These are phyloP conservation scores for Persicaria maculosa DNA, from an alignment of 148 eudicot genomes.

Conservation along the genomic window DNA sequence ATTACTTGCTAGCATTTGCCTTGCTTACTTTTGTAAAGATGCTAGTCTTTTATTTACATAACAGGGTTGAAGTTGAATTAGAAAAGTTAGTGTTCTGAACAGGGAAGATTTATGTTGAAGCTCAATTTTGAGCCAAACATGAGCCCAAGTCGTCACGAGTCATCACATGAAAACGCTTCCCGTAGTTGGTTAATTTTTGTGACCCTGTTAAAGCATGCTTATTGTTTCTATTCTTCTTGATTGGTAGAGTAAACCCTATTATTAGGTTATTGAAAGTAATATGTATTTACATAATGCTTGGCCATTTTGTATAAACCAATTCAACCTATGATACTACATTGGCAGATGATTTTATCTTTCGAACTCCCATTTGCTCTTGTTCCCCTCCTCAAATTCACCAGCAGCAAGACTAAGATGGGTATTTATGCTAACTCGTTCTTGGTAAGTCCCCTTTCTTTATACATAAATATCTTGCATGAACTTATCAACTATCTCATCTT, in stretches of 20 bases:
- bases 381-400: constrained; percentile 96
- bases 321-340: background rate
- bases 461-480: no score
- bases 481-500: no score
- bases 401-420: constrained; percentile 97
- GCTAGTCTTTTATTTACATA: background rate
- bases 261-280: no score
- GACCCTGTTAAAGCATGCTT: background rate
- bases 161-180: no score
- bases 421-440: constrained; percentile 55
- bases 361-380: constrained; percentile 98
- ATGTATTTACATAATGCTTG: no score
- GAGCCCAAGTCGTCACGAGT: no score
- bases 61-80: background rate
- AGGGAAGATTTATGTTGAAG: background rate
- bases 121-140: background rate
- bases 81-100: background rate
- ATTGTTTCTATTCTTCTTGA: background rate
- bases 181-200: background rate
- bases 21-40: background rate
- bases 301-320: background rate
- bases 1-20: background rate
- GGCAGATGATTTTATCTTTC: constrained; percentile 94
- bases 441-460: constrained; percentile 27
- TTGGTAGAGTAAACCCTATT: no score